Percentiles rank a stretch among this genome's conserved stretches.
phyloP scores from a whole-genome alignment of 1,139 yeast genomes.

The Suhomyces ambrosiae region DNA sequence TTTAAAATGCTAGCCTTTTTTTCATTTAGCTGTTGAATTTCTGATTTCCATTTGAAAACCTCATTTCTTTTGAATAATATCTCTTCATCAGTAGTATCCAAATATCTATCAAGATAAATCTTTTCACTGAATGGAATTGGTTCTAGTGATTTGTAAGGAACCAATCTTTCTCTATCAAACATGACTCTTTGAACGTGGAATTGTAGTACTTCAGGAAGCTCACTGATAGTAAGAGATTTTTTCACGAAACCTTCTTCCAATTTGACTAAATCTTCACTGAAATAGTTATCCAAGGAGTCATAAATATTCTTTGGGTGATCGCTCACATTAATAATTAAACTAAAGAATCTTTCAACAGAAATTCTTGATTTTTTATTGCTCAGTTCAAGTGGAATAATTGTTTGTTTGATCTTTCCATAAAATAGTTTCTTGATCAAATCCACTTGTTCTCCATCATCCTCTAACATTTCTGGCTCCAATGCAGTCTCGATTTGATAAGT shows the following conservation, averaged over 20 bases:
- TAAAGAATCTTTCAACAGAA: slow-evolving; percentile 75
- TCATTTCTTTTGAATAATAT: slow-evolving; percentile 57
- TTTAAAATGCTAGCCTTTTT: slow-evolving; percentile 44
- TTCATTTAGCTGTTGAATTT: slow-evolving; percentile 47
- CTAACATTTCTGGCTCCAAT: slow-evolving; percentile 63
- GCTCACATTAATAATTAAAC: slow-evolving; percentile 80
- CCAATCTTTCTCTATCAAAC: slow-evolving; percentile 71
- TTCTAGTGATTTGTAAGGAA: slow-evolving; percentile 80
- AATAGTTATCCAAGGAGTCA: slow-evolving; percentile 85
- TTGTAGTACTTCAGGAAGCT: slow-evolving; percentile 80
- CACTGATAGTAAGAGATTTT: slow-evolving; percentile 68
- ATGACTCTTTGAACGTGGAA: slow-evolving; percentile 93
- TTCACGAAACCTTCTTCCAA: slow-evolving; percentile 75
- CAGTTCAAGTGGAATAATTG: slow-evolving; percentile 36
- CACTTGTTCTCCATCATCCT: slow-evolving; percentile 77
- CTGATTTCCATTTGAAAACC: slow-evolving; percentile 64
- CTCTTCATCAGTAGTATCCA: slow-evolving; percentile 67
- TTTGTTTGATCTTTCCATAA: slow-evolving; percentile 63
- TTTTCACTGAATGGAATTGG: slow-evolving; percentile 79
- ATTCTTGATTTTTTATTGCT: slow-evolving; percentile 60
- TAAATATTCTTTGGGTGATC: slow-evolving; percentile 87
- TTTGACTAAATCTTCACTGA: slow-evolving; percentile 71
- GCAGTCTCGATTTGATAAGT: slow-evolving; percentile 94
- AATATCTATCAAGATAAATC: slow-evolving; percentile 82
- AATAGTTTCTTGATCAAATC: slow-evolving; percentile 80